Evolutionary conservation across 257 asterid genomes (phyloP).

Genomic region (Solanum microdontum): DNA sequence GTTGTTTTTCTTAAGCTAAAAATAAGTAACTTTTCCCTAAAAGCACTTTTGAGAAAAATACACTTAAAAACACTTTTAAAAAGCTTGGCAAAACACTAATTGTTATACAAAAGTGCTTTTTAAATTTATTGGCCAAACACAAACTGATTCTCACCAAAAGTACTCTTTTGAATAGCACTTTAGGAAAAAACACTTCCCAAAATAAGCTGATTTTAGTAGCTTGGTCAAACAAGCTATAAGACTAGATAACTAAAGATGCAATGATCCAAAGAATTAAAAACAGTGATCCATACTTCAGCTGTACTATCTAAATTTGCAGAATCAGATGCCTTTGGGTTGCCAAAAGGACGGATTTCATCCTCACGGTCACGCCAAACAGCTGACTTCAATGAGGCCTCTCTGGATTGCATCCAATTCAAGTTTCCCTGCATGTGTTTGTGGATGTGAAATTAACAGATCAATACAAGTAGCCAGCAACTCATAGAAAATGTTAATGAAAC

Average conservation of each 20-base stretch:
- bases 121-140: background rate
- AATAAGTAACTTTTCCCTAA: background rate
- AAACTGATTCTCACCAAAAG: background rate
- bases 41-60: background rate
- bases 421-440: constrained; percentile 53
- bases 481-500: background rate
- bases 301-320: constrained; percentile 98
- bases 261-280: background rate
- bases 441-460: constrained; percentile 7
- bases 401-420: constrained; percentile 98
- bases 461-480: background rate
- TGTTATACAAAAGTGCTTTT: background rate
- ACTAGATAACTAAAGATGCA: background rate
- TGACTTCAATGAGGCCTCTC: constrained; percentile 87
- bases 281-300: constrained; percentile 61
- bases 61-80: background rate
- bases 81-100: background rate
- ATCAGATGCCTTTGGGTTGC: constrained; percentile 94
- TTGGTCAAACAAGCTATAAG: background rate
- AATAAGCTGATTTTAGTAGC: background rate
- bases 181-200: background rate
- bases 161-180: background rate
- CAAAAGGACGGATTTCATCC: constrained; percentile 91
- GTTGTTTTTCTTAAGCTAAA: background rate
- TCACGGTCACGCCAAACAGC: constrained; percentile 99